Conservation (phyloP, 768 basidiomycete species). For the Cantharellus anzutake region DNA sequence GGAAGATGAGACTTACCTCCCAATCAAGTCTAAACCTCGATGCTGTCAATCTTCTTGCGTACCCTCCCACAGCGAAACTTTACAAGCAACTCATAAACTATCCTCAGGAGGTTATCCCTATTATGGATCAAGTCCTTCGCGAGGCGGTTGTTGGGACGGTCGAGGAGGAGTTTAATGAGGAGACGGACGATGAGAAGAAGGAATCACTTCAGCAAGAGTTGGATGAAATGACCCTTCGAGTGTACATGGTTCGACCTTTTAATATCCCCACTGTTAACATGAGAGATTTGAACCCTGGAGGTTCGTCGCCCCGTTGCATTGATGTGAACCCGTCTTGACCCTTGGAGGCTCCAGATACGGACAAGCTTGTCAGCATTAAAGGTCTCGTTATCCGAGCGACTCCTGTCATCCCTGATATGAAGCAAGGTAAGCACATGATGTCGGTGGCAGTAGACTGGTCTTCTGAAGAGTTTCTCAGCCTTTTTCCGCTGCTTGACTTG, state of each 20-base stretch:
- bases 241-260: conserved; percentile 89
- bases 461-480: conserved; percentile 26
- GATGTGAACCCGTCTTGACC: not conserved
- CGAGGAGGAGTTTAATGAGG: conserved; percentile 63
- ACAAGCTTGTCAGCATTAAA: conserved; percentile 91
- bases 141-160: conserved; percentile 81
- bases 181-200: conserved; percentile 23
- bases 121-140: conserved; percentile 91
- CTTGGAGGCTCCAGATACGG: conserved; percentile 49
- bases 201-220: conserved; percentile 59
- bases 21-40: conserved; percentile 89
- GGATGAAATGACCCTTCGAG: conserved; percentile 65
- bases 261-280: conserved; percentile 75
- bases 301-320: conserved; percentile 23
- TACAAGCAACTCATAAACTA: conserved; percentile 75
- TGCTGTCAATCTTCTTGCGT: conserved; percentile 66
- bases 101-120: conserved; percentile 92
- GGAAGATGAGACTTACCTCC: conserved; percentile 78
- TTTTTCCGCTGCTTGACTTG: conserved; percentile 97
- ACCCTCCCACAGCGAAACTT: conserved; percentile 67
- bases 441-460: not conserved
- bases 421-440: conserved; percentile 26
- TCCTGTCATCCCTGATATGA: conserved; percentile 98
- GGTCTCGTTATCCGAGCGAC: conserved; percentile 95
- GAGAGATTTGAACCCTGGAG: conserved; percentile 85